Evolutionary conservation across 2,329 filamentous ascomycete genomes (phyloP).

Genomic region (Ceratocystis albifundus): DNA sequence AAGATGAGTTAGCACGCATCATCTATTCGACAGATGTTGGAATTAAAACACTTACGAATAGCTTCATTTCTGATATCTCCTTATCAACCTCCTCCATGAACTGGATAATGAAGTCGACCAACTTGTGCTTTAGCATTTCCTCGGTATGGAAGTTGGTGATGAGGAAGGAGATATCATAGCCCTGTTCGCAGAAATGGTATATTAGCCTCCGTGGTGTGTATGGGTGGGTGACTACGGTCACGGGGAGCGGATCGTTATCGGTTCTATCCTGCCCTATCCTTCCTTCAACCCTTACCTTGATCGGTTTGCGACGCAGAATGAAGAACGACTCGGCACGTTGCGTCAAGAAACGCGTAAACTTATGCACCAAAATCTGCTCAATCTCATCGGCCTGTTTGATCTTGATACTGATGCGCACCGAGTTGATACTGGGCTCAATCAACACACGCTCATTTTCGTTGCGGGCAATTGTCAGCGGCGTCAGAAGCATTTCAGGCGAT

Average conservation of each 20-base stretch:
- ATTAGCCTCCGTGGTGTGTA: background rate
- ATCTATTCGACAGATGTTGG: background rate
- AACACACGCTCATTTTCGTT: conserved; percentile 96
- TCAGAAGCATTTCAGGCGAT: conserved; percentile 86
- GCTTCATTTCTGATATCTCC: conserved; percentile 99
- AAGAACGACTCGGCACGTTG: conserved; percentile 96
- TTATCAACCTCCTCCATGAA: conserved; percentile 99
- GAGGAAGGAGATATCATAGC: conserved; percentile 96
- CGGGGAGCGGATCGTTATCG: background rate
- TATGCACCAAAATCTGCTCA: conserved; percentile 94
- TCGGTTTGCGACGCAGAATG: conserved; percentile 85
- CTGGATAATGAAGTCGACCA: conserved; percentile 97
- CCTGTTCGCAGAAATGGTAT: conserved; percentile 30
- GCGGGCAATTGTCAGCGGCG: conserved; percentile 77
- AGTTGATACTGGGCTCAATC: conserved; percentile 95
- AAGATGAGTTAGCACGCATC: background rate
- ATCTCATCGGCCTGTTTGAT: conserved; percentile 99
- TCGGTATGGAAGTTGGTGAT: conserved; percentile 99
- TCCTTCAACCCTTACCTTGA: conserved; percentile 42
- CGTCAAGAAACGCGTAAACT: conserved; percentile 93
- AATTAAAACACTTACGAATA: conserved; percentile 60
- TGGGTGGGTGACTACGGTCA: conserved; percentile 39
- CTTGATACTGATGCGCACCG: conserved; percentile 91
- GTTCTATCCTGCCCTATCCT: background rate
- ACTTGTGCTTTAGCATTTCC: conserved; percentile 96